A percentile compares a stretch with the other conserved stretches of the same genome.
Evolutionary conservation across 2,329 filamentous ascomycete genomes (phyloP).

Genomic region (Fusarium nygamai): DNA sequence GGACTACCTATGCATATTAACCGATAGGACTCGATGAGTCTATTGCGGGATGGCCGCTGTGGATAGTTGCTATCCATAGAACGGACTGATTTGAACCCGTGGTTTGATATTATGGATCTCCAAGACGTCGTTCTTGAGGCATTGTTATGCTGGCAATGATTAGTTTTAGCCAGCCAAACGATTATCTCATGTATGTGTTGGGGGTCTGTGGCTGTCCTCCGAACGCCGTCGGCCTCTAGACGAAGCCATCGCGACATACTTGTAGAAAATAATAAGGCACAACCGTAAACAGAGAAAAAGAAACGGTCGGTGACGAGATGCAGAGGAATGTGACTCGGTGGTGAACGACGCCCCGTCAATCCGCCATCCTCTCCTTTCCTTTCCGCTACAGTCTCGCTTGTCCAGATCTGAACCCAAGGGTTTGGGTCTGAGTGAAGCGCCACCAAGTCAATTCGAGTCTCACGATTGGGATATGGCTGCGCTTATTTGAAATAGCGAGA

Average conservation of each 20-base stretch:
- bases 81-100: not conserved
- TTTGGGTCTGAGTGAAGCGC: constrained; percentile 13
- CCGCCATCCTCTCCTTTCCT: not conserved
- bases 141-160: not conserved
- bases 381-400: constrained; percentile 20
- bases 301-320: constrained; percentile 17
- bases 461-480: not conserved
- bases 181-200: not conserved
- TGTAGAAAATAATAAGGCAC: not conserved
- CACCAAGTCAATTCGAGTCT: not conserved
- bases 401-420: constrained; percentile 21
- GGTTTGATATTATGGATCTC: not conserved
- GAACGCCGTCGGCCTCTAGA: constrained; percentile 29
- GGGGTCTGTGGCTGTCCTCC: constrained; percentile 18
- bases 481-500: constrained; percentile 11
- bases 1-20: not conserved
- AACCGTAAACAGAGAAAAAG: not conserved
- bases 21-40: constrained; percentile 4
- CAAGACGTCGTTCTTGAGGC: constrained; percentile 12
- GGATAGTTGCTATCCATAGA: not conserved
- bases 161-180: not conserved
- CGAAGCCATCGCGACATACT: constrained; percentile 19
- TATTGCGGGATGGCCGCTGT: constrained; percentile 13
- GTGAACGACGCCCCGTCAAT: constrained; percentile 6
- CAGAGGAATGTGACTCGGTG: constrained; percentile 34